Conservation (phyloP, 495 filamentous ascomycete species). For the Friedmanniomyces simplex region DNA sequence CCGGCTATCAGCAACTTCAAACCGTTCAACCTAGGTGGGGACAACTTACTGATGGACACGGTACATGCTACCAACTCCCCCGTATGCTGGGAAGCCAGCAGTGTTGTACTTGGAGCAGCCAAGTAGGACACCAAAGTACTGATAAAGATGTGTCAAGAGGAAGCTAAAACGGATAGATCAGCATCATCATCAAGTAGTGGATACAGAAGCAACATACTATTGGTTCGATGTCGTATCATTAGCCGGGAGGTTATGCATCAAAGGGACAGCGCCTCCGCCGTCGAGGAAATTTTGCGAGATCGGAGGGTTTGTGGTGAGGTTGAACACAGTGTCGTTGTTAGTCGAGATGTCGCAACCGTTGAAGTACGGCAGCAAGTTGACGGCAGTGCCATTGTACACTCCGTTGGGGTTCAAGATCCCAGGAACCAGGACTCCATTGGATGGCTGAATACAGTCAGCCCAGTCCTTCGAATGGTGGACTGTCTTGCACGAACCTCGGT, state of each 20-base stretch:
- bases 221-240: constrained; percentile 37
- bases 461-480: not conserved
- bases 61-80: constrained; percentile 36
- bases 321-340: constrained; percentile 28
- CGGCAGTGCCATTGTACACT: constrained; percentile 35
- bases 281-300: constrained; percentile 41
- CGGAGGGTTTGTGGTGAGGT: not conserved
- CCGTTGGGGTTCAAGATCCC: constrained; percentile 40
- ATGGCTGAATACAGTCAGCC: constrained; percentile 23
- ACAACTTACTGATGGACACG: constrained; percentile 38
- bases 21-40: too few species aligned
- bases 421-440: constrained; percentile 38
- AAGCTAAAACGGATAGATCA: constrained; percentile 25
- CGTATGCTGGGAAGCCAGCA: constrained; percentile 34
- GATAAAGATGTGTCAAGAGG: constrained; percentile 46
- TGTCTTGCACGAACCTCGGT: constrained; percentile 20
- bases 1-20: too few species aligned
- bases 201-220: constrained; percentile 35
- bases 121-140: constrained; percentile 44
- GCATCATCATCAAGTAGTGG: not conserved
- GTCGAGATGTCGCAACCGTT: constrained; percentile 38
- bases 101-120: constrained; percentile 39
- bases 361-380: constrained; percentile 45
- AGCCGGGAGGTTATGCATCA: constrained; percentile 42
- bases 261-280: constrained; percentile 40